Evolutionary conservation across 2,329 filamentous ascomycete genomes (phyloP).

Genomic region (Lecanicillium sp.): DNA sequence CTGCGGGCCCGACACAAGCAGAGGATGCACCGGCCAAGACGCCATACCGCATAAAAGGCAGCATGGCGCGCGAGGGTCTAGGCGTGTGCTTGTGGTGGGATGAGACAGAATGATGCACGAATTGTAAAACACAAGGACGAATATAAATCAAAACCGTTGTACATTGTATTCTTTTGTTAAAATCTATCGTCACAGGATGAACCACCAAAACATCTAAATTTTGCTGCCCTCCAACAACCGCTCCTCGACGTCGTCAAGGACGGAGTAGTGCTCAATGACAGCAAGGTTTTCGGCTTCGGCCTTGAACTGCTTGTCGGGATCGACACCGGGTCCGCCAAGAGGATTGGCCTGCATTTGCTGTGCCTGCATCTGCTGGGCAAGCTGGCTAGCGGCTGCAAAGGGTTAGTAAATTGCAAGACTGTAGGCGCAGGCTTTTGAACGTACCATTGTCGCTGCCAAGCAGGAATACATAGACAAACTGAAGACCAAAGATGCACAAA

Average conservation of each 20-base stretch:
- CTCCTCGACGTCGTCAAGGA: slow-evolving; percentile 81
- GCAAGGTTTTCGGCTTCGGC: slow-evolving; percentile 92
- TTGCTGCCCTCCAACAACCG: slow-evolving; percentile 58
- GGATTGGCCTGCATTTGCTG: slow-evolving; percentile 39
- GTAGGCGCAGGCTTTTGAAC: slow-evolving; percentile 19
- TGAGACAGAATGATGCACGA: slow-evolving; percentile 20
- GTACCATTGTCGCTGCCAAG: slow-evolving; percentile 91
- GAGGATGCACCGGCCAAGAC: slow-evolving; percentile 56
- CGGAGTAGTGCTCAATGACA: slow-evolving; percentile 88
- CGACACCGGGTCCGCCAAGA: slow-evolving; percentile 86
- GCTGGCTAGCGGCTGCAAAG: slow-evolving; percentile 72
- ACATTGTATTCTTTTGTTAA: background rate
- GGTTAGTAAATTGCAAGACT: slow-evolving; percentile 10
- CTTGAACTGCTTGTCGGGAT: slow-evolving; percentile 91
- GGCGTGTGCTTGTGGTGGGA: slow-evolving; percentile 62
- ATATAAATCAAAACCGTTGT: background rate
- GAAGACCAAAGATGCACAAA: slow-evolving; percentile 89
- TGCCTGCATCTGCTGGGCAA: slow-evolving; percentile 79
- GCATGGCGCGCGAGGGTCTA: slow-evolving; percentile 55
- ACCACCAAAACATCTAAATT: slow-evolving; percentile 15
- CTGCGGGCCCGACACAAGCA: slow-evolving; percentile 56
- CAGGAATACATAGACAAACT: slow-evolving; percentile 95
- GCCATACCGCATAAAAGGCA: slow-evolving; percentile 62
- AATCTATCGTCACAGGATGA: background rate
- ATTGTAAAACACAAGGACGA: slow-evolving; percentile 12